These are phyloP conservation scores for Wickerhamiella allomyrinae DNA, from an alignment of 805 yeast species.

Conservation along the genomic window DNA sequence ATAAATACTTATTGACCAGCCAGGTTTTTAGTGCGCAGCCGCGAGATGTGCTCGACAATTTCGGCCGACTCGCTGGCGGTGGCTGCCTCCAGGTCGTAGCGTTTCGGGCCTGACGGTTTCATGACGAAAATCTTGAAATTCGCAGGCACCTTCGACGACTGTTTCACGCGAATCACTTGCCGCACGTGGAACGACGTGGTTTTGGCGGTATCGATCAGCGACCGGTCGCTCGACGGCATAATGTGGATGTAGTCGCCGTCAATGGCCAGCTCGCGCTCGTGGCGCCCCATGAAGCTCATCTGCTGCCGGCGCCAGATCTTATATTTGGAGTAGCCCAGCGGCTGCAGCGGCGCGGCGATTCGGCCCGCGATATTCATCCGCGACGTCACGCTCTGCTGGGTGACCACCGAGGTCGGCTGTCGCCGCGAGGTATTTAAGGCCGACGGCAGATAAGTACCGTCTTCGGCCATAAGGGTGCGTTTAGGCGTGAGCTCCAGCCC, in stretches of 20 bases:
- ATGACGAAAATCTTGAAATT: slow-evolving; percentile 70
- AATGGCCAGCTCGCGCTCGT: slow-evolving; percentile 69
- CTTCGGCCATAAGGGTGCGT: slow-evolving; percentile 17
- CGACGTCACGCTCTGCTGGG: not conserved
- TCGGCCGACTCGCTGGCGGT: slow-evolving; percentile 48
- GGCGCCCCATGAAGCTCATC: slow-evolving; percentile 62
- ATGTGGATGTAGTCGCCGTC: slow-evolving; percentile 92
- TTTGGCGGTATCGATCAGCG: slow-evolving; percentile 59
- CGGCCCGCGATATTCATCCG: not conserved
- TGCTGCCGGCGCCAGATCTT: slow-evolving; percentile 82
- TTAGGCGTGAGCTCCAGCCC: slow-evolving; percentile 32
- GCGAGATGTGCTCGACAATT: slow-evolving; percentile 54
- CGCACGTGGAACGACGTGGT: slow-evolving; percentile 78
- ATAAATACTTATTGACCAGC: not conserved
- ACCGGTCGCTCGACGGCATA: slow-evolving; percentile 68
- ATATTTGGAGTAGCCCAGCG: slow-evolving; percentile 58
- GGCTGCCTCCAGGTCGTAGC: slow-evolving; percentile 76
- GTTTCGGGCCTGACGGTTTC: slow-evolving; percentile 55
- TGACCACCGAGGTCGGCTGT: not conserved
- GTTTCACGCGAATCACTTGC: slow-evolving; percentile 62
- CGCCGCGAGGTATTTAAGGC: not conserved
- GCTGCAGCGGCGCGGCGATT: slow-evolving; percentile 13
- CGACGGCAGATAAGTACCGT: not conserved
- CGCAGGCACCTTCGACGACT: slow-evolving; percentile 56
- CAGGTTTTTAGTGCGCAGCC: not conserved